Base-by-base conservation (phyloP, 2,329 filamentous ascomycete genomes). In the Alternaria conjuncta region DNA sequence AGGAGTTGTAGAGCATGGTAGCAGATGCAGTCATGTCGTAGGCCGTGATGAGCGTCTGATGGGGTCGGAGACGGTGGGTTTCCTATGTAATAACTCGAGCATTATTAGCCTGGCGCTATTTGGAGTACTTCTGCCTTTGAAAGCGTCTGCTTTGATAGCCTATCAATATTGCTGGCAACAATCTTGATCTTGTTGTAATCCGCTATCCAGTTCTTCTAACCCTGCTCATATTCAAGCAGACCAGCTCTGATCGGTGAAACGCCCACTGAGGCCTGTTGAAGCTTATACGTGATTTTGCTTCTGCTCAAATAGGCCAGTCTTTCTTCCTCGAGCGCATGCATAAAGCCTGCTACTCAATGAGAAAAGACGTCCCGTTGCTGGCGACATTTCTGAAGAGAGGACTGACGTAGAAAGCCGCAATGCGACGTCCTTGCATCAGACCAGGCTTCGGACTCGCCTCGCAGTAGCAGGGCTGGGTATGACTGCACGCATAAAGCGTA, bases 291-390 rank as follows among this genome's bases (percentile, higher is more conserved):
- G 20, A 6, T 21, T 15, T 15, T 20, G 5, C 49, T 2, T 47
- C 2, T 21, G 18, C 6, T 15, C 41, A 2, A 25, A 44, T 9
- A 44, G 47, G 53, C 50, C 43, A 28, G 21, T 63, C 67, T 62
- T 71, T 71, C 76, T 68, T 79, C 78, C 71, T 79, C 75, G 66
- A 76, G 66, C 61, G 61, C 67, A 68, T 64, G 67, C 77, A 55
- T 70, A 30, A 62, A 73, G 77, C 74, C 68, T 68, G 54, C 45
- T 45, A 60, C 67, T 70, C 68, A 71, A 79, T 78, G 78, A 80
- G 77, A 79, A 80, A 80, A 77, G 74, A 70, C 68, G 71, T 70
- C 66, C 55, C 60, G 26, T 66, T 64, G 47, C 63, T 60, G 59
- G 55, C 47, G 61, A 69, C 57, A 57, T 62, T 66, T 65, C 66